phyloP scores from a whole-genome alignment of 2,329 filamentous ascomycete species.

The Paracoccidioides brasiliensis region DNA sequence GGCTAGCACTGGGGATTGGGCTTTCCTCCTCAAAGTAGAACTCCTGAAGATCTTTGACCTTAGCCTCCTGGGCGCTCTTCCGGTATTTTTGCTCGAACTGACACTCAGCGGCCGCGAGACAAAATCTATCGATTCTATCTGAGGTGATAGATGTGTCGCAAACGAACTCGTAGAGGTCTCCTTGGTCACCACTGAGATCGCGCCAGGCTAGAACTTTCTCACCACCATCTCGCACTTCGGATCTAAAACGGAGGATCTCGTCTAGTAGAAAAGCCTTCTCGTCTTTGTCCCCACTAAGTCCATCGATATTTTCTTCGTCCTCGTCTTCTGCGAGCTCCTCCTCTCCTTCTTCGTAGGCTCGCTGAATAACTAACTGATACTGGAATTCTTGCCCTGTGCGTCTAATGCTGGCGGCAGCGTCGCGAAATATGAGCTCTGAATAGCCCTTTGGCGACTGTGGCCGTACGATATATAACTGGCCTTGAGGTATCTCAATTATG shows the following conservation, averaged over 20 bases:
- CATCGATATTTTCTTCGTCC: constrained; percentile 65
- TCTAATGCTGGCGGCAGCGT: constrained; percentile 83
- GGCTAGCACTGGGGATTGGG: constrained; percentile 47
- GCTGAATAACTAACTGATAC: constrained; percentile 91
- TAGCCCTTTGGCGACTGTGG: constrained; percentile 93
- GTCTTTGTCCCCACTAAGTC: constrained; percentile 67
- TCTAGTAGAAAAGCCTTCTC: constrained; percentile 97
- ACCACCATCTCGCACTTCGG: constrained; percentile 64
- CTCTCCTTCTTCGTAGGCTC: constrained; percentile 95
- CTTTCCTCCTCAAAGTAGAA: constrained; percentile 62
- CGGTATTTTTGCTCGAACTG: constrained; percentile 96
- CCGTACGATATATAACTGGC: constrained; percentile 92
- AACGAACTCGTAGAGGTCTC: constrained; percentile 96
- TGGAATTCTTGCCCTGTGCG: constrained; percentile 90
- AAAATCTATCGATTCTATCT: constrained; percentile 65
- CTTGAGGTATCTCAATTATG: constrained; percentile 85
- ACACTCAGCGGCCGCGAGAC: constrained; percentile 73
- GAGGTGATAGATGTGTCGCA: constrained; percentile 63
- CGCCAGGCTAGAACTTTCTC: constrained; percentile 88
- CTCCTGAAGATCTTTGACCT: constrained; percentile 64
- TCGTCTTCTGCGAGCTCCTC: constrained; percentile 87
- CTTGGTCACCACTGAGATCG: constrained; percentile 82
- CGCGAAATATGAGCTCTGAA: constrained; percentile 97
- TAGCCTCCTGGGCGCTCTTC: constrained; percentile 64
- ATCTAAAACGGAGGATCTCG: constrained; percentile 75